phyloP scores from a whole-genome alignment of 768 basidiomycete species.

The Tremella yokohamensis region DNA sequence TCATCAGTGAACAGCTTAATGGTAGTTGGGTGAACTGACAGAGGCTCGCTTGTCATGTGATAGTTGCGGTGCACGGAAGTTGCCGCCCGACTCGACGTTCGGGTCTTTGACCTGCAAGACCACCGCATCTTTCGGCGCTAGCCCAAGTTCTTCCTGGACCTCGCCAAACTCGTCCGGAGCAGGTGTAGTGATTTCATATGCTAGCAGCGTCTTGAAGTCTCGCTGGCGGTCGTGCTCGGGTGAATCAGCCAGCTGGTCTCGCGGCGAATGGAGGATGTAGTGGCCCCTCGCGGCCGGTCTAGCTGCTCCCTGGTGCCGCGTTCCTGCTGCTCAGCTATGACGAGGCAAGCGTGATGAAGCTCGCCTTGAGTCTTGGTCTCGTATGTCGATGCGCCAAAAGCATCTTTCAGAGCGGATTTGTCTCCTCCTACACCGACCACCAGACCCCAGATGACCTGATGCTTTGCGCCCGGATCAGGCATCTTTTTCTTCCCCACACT shows the following conservation, averaged over 20 bases:
- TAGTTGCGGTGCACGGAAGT: slow-evolving; percentile 40
- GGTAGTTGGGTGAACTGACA: slow-evolving; percentile 18
- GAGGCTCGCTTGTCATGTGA: slow-evolving; percentile 37
- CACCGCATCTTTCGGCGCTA: slow-evolving; percentile 36
- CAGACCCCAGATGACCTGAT: slow-evolving; percentile 45
- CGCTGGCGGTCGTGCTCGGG: slow-evolving; percentile 37
- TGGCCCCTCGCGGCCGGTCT: slow-evolving; percentile 45
- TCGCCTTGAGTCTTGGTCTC: slow-evolving; percentile 45
- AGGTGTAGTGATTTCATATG: slow-evolving; percentile 44
- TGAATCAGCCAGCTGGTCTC: slow-evolving; percentile 37
- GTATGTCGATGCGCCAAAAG: slow-evolving; percentile 40
- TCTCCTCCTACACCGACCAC: slow-evolving; percentile 28
- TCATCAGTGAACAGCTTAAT: background rate
- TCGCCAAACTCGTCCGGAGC: slow-evolving; percentile 38
- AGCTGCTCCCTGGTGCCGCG: slow-evolving; percentile 37
- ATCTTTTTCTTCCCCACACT: slow-evolving; percentile 48
- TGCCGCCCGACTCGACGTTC: slow-evolving; percentile 22
- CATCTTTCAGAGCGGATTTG: slow-evolving; percentile 26
- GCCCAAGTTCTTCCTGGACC: slow-evolving; percentile 40
- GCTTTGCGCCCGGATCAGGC: slow-evolving; percentile 44
- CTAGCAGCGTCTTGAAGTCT: slow-evolving; percentile 47
- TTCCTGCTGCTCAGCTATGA: slow-evolving; percentile 22
- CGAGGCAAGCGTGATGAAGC: background rate
- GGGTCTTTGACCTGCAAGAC: slow-evolving; percentile 43
- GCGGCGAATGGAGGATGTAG: slow-evolving; percentile 46